Base-by-base conservation (phyloP, 2,329 filamentous ascomycete genomes). In the Neofusicoccum parvum region DNA sequence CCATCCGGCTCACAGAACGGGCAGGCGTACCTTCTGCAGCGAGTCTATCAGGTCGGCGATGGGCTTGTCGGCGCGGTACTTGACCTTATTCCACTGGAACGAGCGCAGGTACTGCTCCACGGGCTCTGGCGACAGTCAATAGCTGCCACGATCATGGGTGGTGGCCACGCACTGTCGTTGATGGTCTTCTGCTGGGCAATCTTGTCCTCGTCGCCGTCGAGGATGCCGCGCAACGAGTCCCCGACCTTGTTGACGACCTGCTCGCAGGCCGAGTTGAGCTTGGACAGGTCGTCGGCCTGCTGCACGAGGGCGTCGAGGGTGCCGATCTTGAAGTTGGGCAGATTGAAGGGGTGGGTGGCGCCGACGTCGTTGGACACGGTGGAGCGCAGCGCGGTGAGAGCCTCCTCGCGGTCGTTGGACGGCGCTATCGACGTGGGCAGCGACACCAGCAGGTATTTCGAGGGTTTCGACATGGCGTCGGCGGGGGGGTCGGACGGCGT, bases 61-160 rank as follows among this genome's bases (percentile, higher is more conserved):
- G 59, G 94, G 87, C 78, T 94, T 96, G 79, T 99, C 95, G 68
- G 92, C 90, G 73, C 95, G 89, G 80, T 98, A 99, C 77, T 97
- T 95, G 80, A 96, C 92, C 80, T 95, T 97, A 82, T 98, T 98
- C 95, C 95, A 99, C 70, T 88, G 86, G 80, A 98, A 99, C 64
- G 86, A 89, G 74, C 89, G 88, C 51, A 99, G 83, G 76, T 98
- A 99, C 76, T 94, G 90, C 72, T 97, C 94, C 67, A 94, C 93
- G n/a, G 95, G 94, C 79, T 96, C 94, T 98, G 76, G 54, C 56
- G 14, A 63, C 51, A 58, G 48, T 48, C 53, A 66, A 48, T 43
- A 54, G 34, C 12, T 41, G 49, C 41, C 34, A 53, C 23, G 45
- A 10, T 14, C 67, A 5, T 23, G 36, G n/a, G 23, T 10, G 6